These are phyloP conservation scores for Echium plantagineum DNA, from an alignment of 257 asterid genomes.

Conservation along the genomic window DNA sequence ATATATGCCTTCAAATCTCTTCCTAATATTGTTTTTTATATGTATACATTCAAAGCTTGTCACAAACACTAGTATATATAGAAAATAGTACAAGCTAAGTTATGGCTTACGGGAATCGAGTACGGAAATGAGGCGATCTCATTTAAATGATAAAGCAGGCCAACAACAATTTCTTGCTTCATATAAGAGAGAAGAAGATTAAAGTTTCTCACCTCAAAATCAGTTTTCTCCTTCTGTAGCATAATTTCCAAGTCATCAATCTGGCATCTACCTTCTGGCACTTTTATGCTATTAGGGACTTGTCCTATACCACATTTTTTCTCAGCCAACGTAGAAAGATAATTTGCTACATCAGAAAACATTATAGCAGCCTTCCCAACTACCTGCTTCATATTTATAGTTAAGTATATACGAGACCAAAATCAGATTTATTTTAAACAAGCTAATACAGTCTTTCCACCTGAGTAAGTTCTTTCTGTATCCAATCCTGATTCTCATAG, in stretches of 20 bases:
- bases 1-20: too few species aligned
- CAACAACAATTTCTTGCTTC: too few species aligned
- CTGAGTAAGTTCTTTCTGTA: slow-evolving; percentile 52
- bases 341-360: slow-evolving; percentile 47
- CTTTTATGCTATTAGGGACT: too few species aligned
- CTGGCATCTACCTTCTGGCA: slow-evolving; percentile 4
- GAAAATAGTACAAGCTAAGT: too few species aligned
- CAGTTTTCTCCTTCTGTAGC: slow-evolving; percentile 49
- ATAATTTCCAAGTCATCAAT: slow-evolving; percentile 39
- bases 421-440: slow-evolving; percentile 9
- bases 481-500: slow-evolving; percentile 59
- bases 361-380: slow-evolving; percentile 32
- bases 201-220: slow-evolving; percentile 46
- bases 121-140: too few species aligned
- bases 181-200: too few species aligned
- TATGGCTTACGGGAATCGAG: too few species aligned
- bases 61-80: too few species aligned
- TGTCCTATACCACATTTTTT: slow-evolving; percentile 29
- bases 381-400: slow-evolving; percentile 30
- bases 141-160: too few species aligned
- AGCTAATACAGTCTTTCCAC: slow-evolving; percentile 21
- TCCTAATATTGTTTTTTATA: too few species aligned
- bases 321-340: slow-evolving; percentile 22
- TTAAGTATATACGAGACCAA: slow-evolving; percentile 13
- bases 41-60: too few species aligned